Evolutionary conservation across 257 asterid species (phyloP).

Genomic region (Ajuga chamaepitys): DNA sequence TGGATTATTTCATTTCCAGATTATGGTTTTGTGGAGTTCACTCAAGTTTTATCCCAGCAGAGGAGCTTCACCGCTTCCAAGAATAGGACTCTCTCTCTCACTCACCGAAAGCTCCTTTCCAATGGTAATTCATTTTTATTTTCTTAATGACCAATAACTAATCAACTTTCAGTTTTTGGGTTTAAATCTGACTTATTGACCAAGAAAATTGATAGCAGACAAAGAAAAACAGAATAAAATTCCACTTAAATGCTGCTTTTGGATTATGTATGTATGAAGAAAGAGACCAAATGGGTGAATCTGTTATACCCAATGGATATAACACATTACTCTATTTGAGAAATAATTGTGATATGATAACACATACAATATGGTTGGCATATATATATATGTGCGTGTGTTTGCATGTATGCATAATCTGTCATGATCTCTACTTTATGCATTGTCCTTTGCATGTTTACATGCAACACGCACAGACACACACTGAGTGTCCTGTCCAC

Average conservation of each 20-base stretch:
- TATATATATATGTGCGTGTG: neutral
- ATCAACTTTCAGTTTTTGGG: neutral
- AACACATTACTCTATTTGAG: neutral
- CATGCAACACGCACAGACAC: conserved; percentile 18
- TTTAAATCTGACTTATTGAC: neutral
- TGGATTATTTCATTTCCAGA: conserved; percentile 13
- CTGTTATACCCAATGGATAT: conserved; percentile 15
- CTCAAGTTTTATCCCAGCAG: conserved; percentile 4
- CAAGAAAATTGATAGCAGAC: neutral
- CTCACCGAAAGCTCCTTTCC: conserved; percentile 39
- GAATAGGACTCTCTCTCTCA: neutral
- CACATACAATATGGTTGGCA: conserved; percentile 10
- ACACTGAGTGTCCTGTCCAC: conserved; percentile 28
- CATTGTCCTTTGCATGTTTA: conserved; percentile 22
- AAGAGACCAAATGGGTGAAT: conserved; percentile 2
- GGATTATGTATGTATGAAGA: conserved; percentile 5
- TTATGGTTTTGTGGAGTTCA: conserved; percentile 2
- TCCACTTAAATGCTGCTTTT: neutral
- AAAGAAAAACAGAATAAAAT: neutral
- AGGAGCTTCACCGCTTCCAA: neutral
- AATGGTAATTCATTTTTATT: conserved; percentile 19
- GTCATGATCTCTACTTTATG: conserved; percentile 3
- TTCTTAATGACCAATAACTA: neutral
- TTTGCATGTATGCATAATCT: conserved; percentile 11
- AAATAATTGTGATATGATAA: conserved; percentile 20